Evolutionary conservation across 306 rosid genomes (phyloP), one percentile per base, ranked within the genome.

Genomic region (Quercus wislizeni): DNA sequence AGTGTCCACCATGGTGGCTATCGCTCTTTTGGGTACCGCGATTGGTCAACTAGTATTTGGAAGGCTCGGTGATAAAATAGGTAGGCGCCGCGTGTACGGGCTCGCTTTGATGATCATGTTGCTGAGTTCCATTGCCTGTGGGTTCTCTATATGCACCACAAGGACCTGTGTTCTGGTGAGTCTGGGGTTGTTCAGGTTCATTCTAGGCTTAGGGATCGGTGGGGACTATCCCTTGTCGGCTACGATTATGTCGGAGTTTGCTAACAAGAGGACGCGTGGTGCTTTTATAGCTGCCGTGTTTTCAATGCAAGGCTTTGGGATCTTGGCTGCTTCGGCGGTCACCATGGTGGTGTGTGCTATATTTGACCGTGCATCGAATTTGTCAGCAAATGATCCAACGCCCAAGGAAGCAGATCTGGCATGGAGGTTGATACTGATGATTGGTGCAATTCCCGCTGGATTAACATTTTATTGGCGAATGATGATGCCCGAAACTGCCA

Each of bases 401-500:
- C 90, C 93, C 1, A 6, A 49, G 2, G 86, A 73, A 57, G 94
- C 93, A 18, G 94, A 92, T 67, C 41, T 88, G 4, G 94, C 92
- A 1, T 92, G 97, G 97, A 81, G 97, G 83, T 41, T 90, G 79
- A 92, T 92, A 21, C 83, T 92, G 11, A 88, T 92, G 89, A 75
- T 92, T 3, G 94, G 97, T 30, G 83, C 89, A 0, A n/a, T 92
- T 52, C 97, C 97, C 19, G 97, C 95, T 2, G 97, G 92, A 52
- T 14, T 90, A 84, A 92, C 97, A 19, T 92, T 84, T 43, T 92
- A 92, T 62, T 92, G 97, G 97, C 90, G 97, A 1, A 92, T 89
- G 97, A 83, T 86, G 92, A 89, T 92, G 93, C 97, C 97, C 0
- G 97, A 92, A 87, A 92, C 95, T 73, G 97, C 97, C 59, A 92